Percentiles rank a stretch among this genome's conserved stretches.
Conservation (phyloP, 345 rosid species). For the Erodium maritimum region DNA sequence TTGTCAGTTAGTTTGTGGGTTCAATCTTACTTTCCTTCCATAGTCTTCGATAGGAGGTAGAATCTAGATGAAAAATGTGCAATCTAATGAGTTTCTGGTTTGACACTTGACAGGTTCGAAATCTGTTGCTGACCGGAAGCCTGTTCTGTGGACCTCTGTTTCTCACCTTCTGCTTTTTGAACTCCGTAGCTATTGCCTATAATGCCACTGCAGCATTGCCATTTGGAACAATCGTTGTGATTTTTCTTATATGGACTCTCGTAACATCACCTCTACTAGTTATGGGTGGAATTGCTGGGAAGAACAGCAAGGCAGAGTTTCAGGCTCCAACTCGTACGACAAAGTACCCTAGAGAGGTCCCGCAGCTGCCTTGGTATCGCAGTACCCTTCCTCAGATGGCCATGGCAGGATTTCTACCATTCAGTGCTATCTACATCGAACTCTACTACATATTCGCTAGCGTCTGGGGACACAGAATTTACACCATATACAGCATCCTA, state of each 20-base stretch:
- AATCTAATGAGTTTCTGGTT: background rate
- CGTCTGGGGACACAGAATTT: slow-evolving; percentile 48
- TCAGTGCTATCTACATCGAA: slow-evolving; percentile 44
- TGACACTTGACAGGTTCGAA: slow-evolving; percentile 34
- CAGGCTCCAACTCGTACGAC: slow-evolving; percentile 43
- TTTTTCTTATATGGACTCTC: slow-evolving; percentile 34
- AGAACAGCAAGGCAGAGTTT: slow-evolving; percentile 40
- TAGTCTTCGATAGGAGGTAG: background rate
- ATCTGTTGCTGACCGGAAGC: slow-evolving; percentile 29
- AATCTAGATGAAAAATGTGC: too few relatives aligned
- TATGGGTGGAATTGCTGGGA: slow-evolving; percentile 44
- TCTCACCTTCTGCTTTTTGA: slow-evolving; percentile 36
- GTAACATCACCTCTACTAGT: slow-evolving; percentile 38
- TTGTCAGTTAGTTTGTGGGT: too few relatives aligned
- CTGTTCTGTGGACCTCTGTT: slow-evolving; percentile 41
- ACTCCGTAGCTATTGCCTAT: slow-evolving; percentile 35
- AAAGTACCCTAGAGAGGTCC: slow-evolving; percentile 38
- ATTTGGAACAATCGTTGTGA: slow-evolving; percentile 35
- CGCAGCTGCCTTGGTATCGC: slow-evolving; percentile 40
- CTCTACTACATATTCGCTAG: slow-evolving; percentile 43
- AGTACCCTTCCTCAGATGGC: slow-evolving; percentile 38
- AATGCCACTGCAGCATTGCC: slow-evolving; percentile 42
- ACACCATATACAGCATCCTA: slow-evolving; percentile 42
- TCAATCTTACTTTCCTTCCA: too few relatives aligned
- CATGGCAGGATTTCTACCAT: slow-evolving; percentile 42